Percentiles rank a stretch among this genome's conserved stretches.
phyloP scores from a whole-genome alignment of 805 yeast genomes.

The Suhomyces xylopsoci region DNA sequence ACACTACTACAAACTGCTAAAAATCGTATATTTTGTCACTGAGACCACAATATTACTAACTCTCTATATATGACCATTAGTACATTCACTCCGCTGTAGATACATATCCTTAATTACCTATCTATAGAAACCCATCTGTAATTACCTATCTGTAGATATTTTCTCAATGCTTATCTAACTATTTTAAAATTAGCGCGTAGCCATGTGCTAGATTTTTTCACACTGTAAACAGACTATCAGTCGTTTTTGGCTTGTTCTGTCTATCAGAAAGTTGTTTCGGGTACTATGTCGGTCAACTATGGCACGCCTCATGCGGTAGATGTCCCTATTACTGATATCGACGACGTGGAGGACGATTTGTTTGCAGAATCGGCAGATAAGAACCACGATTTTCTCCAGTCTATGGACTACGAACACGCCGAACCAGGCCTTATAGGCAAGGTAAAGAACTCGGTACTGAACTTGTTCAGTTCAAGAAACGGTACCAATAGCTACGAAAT shows the following conservation, averaged over 20 bases:
- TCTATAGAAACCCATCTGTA: too few species aligned
- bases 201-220: not conserved
- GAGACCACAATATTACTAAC: too few species aligned
- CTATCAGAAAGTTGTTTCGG: too few species aligned
- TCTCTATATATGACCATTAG: too few species aligned
- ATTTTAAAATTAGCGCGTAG: not conserved
- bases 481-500: constrained; percentile 9
- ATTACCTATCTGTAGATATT: too few species aligned
- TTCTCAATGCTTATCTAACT: not conserved
- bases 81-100: too few species aligned
- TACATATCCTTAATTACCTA: too few species aligned
- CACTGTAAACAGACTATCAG: too few species aligned
- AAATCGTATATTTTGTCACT: too few species aligned
- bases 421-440: not conserved
- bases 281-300: constrained; percentile 6
- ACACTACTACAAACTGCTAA: too few species aligned
- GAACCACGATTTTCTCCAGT: constrained; percentile 14
- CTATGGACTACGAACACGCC: constrained; percentile 21
- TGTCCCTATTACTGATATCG: constrained; percentile 55
- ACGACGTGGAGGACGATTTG: constrained; percentile 40
- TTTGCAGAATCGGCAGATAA: constrained; percentile 16
- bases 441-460: not conserved
- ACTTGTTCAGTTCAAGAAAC: not conserved
- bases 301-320: constrained; percentile 41
- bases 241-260: too few species aligned